Evolutionary conservation across 2,329 filamentous ascomycete genomes (phyloP), one percentile per base, ranked within the genome.

Genomic region (Phaeosphaeria sp.): DNA sequence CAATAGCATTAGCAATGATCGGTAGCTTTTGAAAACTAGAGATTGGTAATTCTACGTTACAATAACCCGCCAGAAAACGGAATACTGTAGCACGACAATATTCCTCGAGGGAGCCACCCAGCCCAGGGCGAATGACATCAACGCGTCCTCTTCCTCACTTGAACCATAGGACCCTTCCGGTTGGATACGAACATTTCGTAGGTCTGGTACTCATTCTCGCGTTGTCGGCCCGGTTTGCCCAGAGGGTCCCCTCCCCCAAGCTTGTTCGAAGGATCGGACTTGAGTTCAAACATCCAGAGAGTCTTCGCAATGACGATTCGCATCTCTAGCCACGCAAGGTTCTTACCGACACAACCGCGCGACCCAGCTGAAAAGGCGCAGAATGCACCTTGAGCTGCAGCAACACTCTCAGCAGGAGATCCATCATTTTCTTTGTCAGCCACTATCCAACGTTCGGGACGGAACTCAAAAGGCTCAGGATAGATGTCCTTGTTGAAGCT

Each of bases 151-250:
- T 64, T 55, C 50, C 58, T 63, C 5, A 69, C 50, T 52, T 73
- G 65, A 7, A 76, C 55, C 50, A 75, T 66, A 4, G 76, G 75
- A 6, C 76, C 75, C 55, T 76, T 67, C 50, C 72, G 68, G 27
- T 66, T 64, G 1, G 67, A 66, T 39, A 74, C 60, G 56, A 75
- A 71, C 30, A 67, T 64, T 15, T 72, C 69, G 39, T 67, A 71
- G 2, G 63, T 65, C 54, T 72, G 69, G 42, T 68, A 72, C 56
- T 72, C 66, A 25, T 65, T 59, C 49, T 64, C 60, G 25, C 53
- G 50, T 41, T 56, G 63, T 22, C 69, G 60, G 18, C 66, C 66
- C 3, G 54, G 59, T 47, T 60, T 58, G 3, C 55, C 65, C 11
- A 64, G 52, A 7, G 33, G 46, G 13, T 57, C 52, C 7, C 69